phyloP scores from a whole-genome alignment of 2,329 filamentous ascomycete species.

The Triangularia setosa region DNA sequence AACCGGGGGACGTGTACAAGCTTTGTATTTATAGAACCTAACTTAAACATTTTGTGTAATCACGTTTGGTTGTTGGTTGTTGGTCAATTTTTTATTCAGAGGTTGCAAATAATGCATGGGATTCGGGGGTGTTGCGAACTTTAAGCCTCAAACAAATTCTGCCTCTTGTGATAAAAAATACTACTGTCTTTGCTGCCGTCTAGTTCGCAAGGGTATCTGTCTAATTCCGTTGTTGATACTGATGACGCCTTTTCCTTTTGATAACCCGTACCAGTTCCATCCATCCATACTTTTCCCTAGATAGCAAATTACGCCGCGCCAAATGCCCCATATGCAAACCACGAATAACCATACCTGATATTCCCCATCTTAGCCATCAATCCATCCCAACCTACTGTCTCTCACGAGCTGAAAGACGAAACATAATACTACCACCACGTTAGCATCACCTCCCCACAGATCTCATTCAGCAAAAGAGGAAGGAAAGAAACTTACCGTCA shows the following conservation, averaged over 20 bases:
- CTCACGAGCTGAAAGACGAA: slow-evolving; percentile 35
- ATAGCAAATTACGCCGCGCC: neutral
- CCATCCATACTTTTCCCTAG: neutral
- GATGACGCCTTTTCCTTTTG: neutral
- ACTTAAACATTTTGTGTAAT: neutral
- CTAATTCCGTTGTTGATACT: neutral
- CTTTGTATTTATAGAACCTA: neutral
- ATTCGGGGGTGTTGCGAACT: neutral
- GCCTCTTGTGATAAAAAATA: too few species aligned
- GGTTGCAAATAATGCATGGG: neutral
- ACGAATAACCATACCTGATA: neutral
- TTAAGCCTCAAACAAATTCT: too few species aligned
- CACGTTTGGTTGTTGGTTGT: neutral
- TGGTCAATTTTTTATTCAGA: too few species aligned
- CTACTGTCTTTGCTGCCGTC: neutral
- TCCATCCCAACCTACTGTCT: too few species aligned
- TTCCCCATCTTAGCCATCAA: too few species aligned
- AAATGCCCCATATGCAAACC: neutral
- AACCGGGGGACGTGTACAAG: neutral
- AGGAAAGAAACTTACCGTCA: slow-evolving; percentile 57
- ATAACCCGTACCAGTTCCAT: neutral
- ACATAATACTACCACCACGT: slow-evolving; percentile 35
- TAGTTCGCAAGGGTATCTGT: neutral
- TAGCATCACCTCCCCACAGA: neutral
- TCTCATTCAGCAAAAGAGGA: neutral